Evolutionary conservation across 331 rosid species (phyloP).

Genomic region (Quercus phellos): DNA sequence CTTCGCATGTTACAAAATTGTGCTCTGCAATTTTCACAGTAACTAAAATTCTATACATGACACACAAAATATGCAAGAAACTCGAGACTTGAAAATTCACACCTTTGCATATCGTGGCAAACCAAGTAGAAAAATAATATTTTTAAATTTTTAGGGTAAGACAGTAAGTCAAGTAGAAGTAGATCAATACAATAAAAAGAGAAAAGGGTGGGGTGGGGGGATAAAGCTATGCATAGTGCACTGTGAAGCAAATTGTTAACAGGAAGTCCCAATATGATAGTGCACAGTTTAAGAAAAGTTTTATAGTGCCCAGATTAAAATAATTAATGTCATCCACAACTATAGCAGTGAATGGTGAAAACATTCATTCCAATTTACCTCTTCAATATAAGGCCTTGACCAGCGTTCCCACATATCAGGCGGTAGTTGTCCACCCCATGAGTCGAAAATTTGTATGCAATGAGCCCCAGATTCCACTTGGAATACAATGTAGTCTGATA

Average conservation of each 20-base stretch:
- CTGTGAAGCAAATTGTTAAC: neutral
- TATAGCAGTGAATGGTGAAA: neutral
- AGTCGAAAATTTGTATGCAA: slow-evolving; percentile 90
- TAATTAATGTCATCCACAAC: neutral
- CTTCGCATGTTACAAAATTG: neutral
- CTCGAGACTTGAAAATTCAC: neutral
- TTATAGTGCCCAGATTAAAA: neutral
- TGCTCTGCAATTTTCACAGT: neutral
- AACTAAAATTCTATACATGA: neutral
- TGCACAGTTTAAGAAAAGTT: neutral
- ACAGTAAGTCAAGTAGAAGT: too few relatives aligned
- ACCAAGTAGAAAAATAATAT: neutral
- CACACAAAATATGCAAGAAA: neutral
- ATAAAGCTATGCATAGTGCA: neutral
- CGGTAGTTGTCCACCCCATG: slow-evolving; percentile 97
- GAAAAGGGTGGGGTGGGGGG: neutral
- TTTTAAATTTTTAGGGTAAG: too few relatives aligned
- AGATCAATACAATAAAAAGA: neutral
- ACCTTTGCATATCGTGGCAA: neutral
- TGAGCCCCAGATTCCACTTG: slow-evolving; percentile 93
- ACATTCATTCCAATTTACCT: slow-evolving; percentile 40
- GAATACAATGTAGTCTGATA: slow-evolving; percentile 72
- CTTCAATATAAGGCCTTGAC: slow-evolving; percentile 91
- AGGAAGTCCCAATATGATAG: slow-evolving; percentile 4
- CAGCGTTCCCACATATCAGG: slow-evolving; percentile 93